phyloP scores from a whole-genome alignment of 805 yeast genomes.

The Lipomyces mesembrius region DNA sequence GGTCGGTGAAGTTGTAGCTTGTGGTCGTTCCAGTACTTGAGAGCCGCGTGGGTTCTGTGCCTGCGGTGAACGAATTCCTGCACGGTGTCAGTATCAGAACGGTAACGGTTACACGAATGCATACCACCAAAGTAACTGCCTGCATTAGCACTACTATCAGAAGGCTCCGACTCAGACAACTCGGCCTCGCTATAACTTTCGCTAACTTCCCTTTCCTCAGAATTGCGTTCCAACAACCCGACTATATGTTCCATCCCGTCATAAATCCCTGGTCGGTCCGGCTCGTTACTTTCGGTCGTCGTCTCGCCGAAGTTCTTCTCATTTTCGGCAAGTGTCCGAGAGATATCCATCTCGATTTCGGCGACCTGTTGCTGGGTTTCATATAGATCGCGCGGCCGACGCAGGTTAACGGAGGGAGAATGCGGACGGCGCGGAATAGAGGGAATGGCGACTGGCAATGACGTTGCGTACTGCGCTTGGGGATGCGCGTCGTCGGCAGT shows the following conservation, averaged over 20 bases:
- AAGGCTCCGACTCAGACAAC: conserved; percentile 11
- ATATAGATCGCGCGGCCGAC: conserved; percentile 16
- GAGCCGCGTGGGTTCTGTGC: not conserved
- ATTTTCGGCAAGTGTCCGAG: conserved; percentile 33
- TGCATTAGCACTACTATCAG: not conserved
- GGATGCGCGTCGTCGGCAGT: not conserved
- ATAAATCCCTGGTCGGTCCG: conserved; percentile 15
- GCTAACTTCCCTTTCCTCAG: not conserved
- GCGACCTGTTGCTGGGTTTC: conserved; percentile 32
- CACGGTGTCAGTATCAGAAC: not conserved
- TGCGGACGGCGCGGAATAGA: conserved; percentile 17
- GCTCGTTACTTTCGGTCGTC: not conserved
- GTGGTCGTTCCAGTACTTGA: conserved; percentile 4
- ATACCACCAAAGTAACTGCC: not conserved
- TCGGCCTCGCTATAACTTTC: conserved; percentile 24
- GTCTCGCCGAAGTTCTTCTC: conserved; percentile 13
- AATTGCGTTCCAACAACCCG: conserved; percentile 20
- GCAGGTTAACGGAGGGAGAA: conserved; percentile 27
- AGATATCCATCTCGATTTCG: conserved; percentile 30
- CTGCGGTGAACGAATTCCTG: not conserved
- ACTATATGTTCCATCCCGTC: conserved; percentile 30
- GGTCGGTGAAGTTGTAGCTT: conserved; percentile 54
- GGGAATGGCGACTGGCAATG: conserved; percentile 29
- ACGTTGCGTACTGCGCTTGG: conserved; percentile 10
- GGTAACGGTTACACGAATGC: not conserved